Evolutionary conservation across 805 yeast species (phyloP).

Genomic region (Lipomyces orientalis): DNA sequence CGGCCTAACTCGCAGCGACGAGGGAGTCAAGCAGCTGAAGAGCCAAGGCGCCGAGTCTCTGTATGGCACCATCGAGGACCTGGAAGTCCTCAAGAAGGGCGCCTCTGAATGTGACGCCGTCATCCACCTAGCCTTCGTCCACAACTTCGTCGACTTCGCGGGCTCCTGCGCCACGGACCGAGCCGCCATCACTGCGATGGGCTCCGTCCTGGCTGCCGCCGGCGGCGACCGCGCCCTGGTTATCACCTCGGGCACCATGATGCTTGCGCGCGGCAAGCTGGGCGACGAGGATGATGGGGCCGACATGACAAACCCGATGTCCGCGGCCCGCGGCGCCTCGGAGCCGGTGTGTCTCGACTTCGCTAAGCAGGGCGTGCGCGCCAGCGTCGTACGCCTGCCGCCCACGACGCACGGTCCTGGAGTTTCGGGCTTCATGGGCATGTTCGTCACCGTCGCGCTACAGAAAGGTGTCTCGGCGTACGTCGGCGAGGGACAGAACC

Average conservation of each 20-base stretch:
- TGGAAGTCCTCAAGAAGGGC: constrained; percentile 2
- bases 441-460: neutral
- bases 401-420: neutral
- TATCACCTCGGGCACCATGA: neutral
- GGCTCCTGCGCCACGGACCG: constrained; percentile 3
- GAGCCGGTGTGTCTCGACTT: constrained; percentile 1
- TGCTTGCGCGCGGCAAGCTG: neutral
- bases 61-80: neutral
- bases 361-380: constrained; percentile 1
- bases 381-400: constrained; percentile 1
- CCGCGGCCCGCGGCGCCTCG: neutral
- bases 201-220: neutral
- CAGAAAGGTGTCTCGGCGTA: neutral
- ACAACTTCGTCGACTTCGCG: constrained; percentile 1
- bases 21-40: constrained; percentile 2
- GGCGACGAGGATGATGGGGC: neutral
- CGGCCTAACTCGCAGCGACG: constrained; percentile 33
- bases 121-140: constrained; percentile 1
- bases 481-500: constrained; percentile 3
- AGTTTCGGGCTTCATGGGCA: neutral
- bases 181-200: constrained; percentile 1
- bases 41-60: neutral
- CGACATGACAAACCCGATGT: neutral
- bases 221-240: constrained; percentile 2
- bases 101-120: constrained; percentile 4